phyloP scores from a whole-genome alignment of 805 yeast genomes.

The Candida lessepsii region DNA sequence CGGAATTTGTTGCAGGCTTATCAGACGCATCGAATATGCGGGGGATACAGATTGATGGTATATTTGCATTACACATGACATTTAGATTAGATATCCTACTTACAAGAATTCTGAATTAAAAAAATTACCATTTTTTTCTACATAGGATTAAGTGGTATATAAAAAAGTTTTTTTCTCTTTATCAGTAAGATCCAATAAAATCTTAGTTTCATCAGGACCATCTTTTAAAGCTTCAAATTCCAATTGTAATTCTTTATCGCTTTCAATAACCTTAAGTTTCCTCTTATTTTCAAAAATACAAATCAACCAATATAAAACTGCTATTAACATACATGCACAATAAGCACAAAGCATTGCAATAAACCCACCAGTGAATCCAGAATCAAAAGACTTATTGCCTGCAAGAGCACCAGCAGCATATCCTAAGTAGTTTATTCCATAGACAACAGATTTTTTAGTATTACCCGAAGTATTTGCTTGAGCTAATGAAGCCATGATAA shows the following conservation, averaged over 20 bases:
- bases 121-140: not conserved
- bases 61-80: no score
- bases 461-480: conserved; percentile 31
- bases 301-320: conserved; percentile 17
- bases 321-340: conserved; percentile 17
- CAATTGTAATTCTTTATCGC: conserved; percentile 8
- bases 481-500: conserved; percentile 25
- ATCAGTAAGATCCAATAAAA: conserved; percentile 20
- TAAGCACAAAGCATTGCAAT: conserved; percentile 21
- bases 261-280: conserved; percentile 14
- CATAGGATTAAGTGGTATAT: conserved; percentile 17
- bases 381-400: conserved; percentile 25
- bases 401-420: conserved; percentile 28
- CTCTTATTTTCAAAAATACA: conserved; percentile 17
- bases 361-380: conserved; percentile 20
- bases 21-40: no score
- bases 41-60: no score
- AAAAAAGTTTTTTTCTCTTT: conserved; percentile 19
- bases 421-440: conserved; percentile 34
- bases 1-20: no score
- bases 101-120: not conserved
- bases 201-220: conserved; percentile 10
- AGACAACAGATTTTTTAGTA: conserved; percentile 31
- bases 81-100: no score
- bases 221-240: conserved; percentile 11